These are phyloP conservation scores for Neobulgaria alba DNA, from an alignment of 2,329 filamentous ascomycete genomes.

Conservation along the genomic window DNA sequence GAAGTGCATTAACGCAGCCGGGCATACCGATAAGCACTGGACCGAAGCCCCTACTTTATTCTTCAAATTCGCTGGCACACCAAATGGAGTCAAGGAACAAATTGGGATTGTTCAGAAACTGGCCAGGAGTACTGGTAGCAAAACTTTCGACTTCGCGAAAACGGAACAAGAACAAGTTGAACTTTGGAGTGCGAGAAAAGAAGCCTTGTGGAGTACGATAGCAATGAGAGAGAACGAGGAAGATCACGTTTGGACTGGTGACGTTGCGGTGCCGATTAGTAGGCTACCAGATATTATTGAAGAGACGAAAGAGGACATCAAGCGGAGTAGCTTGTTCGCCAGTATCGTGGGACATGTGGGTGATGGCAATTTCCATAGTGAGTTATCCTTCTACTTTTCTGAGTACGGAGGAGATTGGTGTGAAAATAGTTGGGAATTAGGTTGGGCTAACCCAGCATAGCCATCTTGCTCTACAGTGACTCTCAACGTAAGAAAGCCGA, in stretches of 20 bases:
- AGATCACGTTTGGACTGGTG: conserved; percentile 78
- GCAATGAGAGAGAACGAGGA: conserved; percentile 48
- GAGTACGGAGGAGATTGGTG: no score
- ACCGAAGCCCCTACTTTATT: conserved; percentile 68
- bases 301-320: conserved; percentile 58
- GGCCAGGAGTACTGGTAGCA: conserved; percentile 51
- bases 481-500: conserved; percentile 58
- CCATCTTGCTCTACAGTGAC: conserved; percentile 57
- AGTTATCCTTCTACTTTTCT: conserved; percentile 6
- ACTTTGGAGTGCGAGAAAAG: conserved; percentile 77
- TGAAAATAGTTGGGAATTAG: background rate
- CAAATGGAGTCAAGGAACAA: conserved; percentile 67
- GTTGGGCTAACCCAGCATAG: conserved; percentile 14
- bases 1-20: conserved; percentile 56
- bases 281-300: conserved; percentile 67
- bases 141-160: conserved; percentile 70
- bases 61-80: conserved; percentile 75
- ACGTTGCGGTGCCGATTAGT: conserved; percentile 77
- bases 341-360: conserved; percentile 65
- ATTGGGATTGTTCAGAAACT: conserved; percentile 57
- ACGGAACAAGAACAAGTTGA: conserved; percentile 62
- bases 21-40: conserved; percentile 59
- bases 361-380: conserved; percentile 69
- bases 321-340: conserved; percentile 46
- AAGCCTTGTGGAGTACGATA: conserved; percentile 75